phyloP scores from a whole-genome alignment of 495 filamentous ascomycete genomes.

The Hyaloscypha finlandica region DNA sequence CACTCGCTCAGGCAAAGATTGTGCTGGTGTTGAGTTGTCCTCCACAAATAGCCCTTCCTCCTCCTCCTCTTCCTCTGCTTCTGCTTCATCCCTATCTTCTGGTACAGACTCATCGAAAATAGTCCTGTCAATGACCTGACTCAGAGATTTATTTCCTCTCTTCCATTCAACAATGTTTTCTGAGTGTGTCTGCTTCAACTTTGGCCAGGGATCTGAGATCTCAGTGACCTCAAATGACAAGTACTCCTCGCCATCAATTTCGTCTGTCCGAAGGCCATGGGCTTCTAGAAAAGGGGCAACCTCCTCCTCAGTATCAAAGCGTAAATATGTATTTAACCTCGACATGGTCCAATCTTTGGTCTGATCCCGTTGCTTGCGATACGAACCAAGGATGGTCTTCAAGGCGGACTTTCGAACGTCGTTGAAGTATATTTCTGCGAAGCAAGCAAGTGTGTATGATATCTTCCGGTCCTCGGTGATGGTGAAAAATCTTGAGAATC shows the following conservation, averaged over 20 bases:
- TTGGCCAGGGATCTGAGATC: constrained; percentile 38
- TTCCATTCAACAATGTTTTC: constrained; percentile 49
- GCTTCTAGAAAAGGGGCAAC: constrained; percentile 68
- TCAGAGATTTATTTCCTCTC: constrained; percentile 42
- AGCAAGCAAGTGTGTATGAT: constrained; percentile 91
- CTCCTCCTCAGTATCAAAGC: constrained; percentile 74
- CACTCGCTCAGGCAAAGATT: not conserved
- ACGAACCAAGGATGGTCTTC: constrained; percentile 62
- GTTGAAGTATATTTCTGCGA: constrained; percentile 89
- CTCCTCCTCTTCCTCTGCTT: constrained; percentile 18
- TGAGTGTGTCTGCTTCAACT: constrained; percentile 46
- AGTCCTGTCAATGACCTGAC: constrained; percentile 46
- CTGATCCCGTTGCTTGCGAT: constrained; percentile 62
- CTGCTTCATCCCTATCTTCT: not conserved
- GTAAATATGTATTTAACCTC: constrained; percentile 64
- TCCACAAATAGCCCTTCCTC: constrained; percentile 26
- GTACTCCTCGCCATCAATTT: constrained; percentile 52
- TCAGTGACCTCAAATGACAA: constrained; percentile 42
- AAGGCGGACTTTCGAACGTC: constrained; percentile 75
- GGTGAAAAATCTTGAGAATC: constrained; percentile 72
- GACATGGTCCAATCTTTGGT: constrained; percentile 75
- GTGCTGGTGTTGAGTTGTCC: constrained; percentile 5
- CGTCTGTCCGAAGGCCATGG: constrained; percentile 63
- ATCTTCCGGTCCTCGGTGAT: constrained; percentile 68
- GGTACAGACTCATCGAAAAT: constrained; percentile 33